These are phyloP conservation scores for Parmales sp. DNA, from an alignment of 108 stramenopile species.

Conservation along the genomic window DNA sequence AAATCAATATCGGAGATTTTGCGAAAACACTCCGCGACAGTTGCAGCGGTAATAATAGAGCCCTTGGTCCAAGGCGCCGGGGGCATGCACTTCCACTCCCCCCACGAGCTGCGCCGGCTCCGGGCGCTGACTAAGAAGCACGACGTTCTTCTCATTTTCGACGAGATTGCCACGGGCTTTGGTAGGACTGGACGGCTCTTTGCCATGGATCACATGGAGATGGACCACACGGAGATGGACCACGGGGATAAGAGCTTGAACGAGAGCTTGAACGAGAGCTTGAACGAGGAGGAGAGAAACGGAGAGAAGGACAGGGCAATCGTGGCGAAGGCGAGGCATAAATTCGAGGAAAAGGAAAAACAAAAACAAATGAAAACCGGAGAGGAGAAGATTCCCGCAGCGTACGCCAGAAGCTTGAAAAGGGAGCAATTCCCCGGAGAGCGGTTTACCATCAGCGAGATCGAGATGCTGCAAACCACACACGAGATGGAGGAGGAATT, in stretches of 20 bases:
- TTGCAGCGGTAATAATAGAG: conserved; percentile 80
- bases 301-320: background rate
- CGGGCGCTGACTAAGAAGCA: conserved; percentile 60
- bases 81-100: conserved; percentile 73
- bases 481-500: no score
- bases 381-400: no score
- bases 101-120: conserved; percentile 38
- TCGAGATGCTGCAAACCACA: no score
- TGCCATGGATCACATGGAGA: conserved; percentile 42
- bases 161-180: conserved; percentile 83
- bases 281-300: no score
- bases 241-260: background rate
- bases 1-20: no score
- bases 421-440: no score
- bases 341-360: no score
- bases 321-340: background rate
- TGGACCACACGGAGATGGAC: background rate
- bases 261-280: background rate
- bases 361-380: no score
- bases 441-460: no score
- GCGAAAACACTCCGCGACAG: conserved; percentile 30
- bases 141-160: conserved; percentile 65
- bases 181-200: conserved; percentile 73
- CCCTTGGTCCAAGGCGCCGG: conserved; percentile 86
- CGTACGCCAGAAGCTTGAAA: no score